Percentiles rank a stretch among this genome's conserved stretches.
Evolutionary conservation across 352 stramenopile genomes (phyloP).

Genomic region (Phytophthora fragariaefolia): DNA sequence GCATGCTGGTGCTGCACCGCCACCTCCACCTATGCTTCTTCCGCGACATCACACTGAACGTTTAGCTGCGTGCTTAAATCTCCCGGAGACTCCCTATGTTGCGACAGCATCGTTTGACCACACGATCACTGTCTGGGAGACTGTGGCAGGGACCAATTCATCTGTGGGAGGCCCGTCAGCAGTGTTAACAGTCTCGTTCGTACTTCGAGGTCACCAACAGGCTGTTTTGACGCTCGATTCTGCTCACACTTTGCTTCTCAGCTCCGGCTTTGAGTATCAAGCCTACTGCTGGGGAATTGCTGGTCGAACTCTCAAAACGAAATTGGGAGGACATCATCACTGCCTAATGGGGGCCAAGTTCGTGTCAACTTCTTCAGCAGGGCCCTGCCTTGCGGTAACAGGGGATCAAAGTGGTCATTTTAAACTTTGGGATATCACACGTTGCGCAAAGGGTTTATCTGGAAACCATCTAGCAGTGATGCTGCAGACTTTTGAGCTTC

Average conservation of each 20-base stretch:
- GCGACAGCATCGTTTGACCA: conserved; percentile 82
- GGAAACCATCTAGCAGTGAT: conserved; percentile 40
- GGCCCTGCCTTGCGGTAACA: conserved; percentile 55
- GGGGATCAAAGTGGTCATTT: conserved; percentile 79
- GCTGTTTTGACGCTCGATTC: conserved; percentile 74
- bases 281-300: conserved; percentile 81
- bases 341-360: conserved; percentile 75
- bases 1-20: conserved; percentile 35
- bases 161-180: conserved; percentile 32
- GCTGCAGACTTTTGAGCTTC: conserved; percentile 60
- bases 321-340: conserved; percentile 67
- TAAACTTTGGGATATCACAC: conserved; percentile 80
- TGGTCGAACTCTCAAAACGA: conserved; percentile 54
- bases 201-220: conserved; percentile 70
- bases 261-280: conserved; percentile 84
- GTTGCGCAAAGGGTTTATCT: conserved; percentile 51
- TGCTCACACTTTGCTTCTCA: conserved; percentile 61
- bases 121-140: conserved; percentile 76
- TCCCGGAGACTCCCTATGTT: conserved; percentile 60
- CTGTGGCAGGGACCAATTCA: conserved; percentile 38
- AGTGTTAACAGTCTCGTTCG: conserved; percentile 50
- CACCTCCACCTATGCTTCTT: conserved; percentile 38
- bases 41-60: conserved; percentile 48
- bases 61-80: conserved; percentile 63
- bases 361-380: conserved; percentile 41